A percentile compares a stretch with the other conserved stretches of the same genome.
These are phyloP conservation scores for Oryza glumipatula DNA, from an alignment of 176 grass and related monocot species.

Conservation along the genomic window DNA sequence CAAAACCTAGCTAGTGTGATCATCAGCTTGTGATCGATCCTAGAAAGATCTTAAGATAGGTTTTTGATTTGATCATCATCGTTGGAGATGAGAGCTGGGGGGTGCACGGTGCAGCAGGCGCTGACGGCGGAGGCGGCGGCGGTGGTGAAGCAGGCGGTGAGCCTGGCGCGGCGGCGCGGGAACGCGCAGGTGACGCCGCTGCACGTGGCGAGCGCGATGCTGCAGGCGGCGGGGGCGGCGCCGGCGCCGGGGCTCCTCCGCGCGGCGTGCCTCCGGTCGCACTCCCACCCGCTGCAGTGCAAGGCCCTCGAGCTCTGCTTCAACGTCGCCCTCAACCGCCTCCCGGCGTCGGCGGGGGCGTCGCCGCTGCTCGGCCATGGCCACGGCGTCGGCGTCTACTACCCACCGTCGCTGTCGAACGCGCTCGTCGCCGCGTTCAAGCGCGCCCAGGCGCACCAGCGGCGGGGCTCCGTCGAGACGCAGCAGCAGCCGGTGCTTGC, in stretches of 20 bases:
- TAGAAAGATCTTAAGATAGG: background rate
- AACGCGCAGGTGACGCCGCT: conserved; percentile 90
- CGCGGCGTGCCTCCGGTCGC: conserved; percentile 72
- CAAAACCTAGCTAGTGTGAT: background rate
- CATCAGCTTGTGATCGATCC: background rate
- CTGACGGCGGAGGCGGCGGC: conserved; percentile 61
- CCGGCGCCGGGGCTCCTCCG: conserved; percentile 57
- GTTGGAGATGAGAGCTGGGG: conserved; percentile 62
- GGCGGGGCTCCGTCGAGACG: conserved; percentile 57
- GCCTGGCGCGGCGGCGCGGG: conserved; percentile 63
- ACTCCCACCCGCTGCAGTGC: conserved; percentile 83
- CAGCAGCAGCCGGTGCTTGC: conserved; percentile 75
- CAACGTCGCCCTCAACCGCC: conserved; percentile 86
- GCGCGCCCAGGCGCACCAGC: conserved; percentile 79
- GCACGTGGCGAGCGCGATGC: conserved; percentile 86
- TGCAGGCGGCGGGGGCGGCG: conserved; percentile 36
- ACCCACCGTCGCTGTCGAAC: conserved; percentile 75
- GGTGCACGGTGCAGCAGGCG: conserved; percentile 72
- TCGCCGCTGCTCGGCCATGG: conserved; percentile 46
- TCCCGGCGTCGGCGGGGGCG: conserved; percentile 52
- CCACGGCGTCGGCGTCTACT: conserved; percentile 49
- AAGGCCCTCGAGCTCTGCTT: conserved; percentile 91
- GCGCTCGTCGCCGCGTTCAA: conserved; percentile 86
- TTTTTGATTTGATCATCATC: background rate
- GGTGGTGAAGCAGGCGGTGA: conserved; percentile 79